Conservation (phyloP, 2,329 filamentous ascomycete species). For the Tympanopsis confertula region DNA sequence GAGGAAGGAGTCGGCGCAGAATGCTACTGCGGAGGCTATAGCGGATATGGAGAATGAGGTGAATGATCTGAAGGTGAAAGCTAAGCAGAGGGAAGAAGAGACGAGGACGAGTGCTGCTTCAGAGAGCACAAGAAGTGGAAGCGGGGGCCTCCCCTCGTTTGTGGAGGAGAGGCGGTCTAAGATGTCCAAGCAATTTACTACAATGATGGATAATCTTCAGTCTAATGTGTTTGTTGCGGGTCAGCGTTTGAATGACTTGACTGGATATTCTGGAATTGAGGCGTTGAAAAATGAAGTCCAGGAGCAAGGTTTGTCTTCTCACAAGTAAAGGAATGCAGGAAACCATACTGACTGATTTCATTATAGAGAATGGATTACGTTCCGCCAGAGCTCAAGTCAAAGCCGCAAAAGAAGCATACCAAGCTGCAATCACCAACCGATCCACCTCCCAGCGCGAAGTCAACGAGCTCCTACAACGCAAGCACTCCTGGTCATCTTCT, state of each 20-base stretch:
- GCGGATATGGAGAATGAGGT: no score
- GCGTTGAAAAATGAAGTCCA: not conserved
- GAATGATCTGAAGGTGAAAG: no score
- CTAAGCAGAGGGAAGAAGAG: not conserved
- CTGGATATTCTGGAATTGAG: not conserved
- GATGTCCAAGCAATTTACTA: not conserved
- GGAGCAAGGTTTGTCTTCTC: not conserved
- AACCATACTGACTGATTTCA: not conserved
- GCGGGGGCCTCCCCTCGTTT: not conserved
- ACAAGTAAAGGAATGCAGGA: not conserved
- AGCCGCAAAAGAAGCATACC: conserved; percentile 31
- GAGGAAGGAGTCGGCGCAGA: no score
- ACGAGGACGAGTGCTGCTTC: not conserved
- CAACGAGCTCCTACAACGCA: conserved; percentile 59
- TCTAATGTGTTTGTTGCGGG: conserved; percentile 1
- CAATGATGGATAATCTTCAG: conserved; percentile 1
- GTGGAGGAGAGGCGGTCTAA: not conserved
- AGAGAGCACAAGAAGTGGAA: not conserved
- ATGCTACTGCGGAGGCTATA: no score
- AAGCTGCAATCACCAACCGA: conserved; percentile 51
- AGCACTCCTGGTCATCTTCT: conserved; percentile 56
- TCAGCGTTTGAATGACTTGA: conserved; percentile 1
- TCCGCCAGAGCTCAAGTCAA: not conserved
- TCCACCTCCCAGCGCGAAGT: conserved; percentile 62
- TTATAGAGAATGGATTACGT: not conserved